Conservation (phyloP, 148 eudicot genomes). For the Arbutus unedo region DNA sequence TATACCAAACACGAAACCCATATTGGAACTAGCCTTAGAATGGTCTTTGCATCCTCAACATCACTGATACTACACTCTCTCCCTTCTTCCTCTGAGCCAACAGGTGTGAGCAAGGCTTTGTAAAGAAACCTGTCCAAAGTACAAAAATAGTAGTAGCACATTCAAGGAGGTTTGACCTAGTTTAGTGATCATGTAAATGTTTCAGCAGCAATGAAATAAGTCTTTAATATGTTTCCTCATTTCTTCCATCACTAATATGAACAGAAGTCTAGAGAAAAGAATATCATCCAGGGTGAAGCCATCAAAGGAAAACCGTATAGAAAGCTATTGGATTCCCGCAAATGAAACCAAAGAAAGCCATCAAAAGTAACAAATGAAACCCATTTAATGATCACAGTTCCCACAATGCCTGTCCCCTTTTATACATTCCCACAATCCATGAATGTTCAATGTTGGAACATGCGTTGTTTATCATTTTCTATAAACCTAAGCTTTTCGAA, state of each 20-base stretch:
- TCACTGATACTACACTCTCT: conserved; percentile 28
- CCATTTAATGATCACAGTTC: too few relatives aligned
- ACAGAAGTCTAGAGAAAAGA: neutral
- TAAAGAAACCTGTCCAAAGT: conserved; percentile 9
- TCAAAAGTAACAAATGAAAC: too few relatives aligned
- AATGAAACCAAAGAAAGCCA: neutral
- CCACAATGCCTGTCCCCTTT: neutral
- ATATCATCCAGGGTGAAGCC: neutral
- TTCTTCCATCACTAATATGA: neutral
- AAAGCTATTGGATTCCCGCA: neutral
- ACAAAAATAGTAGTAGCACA: neutral
- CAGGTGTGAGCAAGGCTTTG: conserved; percentile 26
- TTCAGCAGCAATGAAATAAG: neutral
- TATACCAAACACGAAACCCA: conserved; percentile 34
- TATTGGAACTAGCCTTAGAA: conserved; percentile 41
- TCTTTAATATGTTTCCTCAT: neutral
- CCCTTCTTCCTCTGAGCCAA: conserved; percentile 23
- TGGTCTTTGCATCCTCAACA: conserved; percentile 47
- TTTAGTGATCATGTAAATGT: neutral
- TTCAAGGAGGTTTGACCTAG: neutral
- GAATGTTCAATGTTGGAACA: neutral
- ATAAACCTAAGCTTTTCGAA: neutral
- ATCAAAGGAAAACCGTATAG: neutral
- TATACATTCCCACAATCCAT: neutral
- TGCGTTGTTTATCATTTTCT: neutral